A percentile compares a stretch with the other conserved stretches of the same genome.
Conservation (phyloP, 805 yeast species). For the Lipomyces anomalus region DNA sequence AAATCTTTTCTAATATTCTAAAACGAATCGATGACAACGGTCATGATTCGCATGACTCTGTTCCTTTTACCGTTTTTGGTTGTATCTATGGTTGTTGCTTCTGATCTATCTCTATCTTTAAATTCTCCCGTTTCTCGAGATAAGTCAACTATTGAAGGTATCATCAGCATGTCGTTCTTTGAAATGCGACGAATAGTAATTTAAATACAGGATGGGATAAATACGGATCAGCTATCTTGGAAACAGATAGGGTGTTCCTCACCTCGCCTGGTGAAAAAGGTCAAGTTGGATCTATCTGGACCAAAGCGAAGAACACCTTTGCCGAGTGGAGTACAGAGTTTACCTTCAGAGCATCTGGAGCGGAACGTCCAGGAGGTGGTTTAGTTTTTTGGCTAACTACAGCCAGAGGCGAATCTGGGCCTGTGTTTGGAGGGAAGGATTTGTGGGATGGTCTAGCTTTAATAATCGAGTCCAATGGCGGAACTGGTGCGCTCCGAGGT, state of each 20-base stretch:
- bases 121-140: constrained; percentile 17
- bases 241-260: constrained; percentile 23
- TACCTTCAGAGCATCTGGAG: constrained; percentile 30
- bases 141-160: constrained; percentile 12
- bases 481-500: constrained; percentile 33
- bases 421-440: constrained; percentile 36
- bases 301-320: constrained; percentile 26
- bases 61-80: too few species aligned
- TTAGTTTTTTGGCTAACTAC: constrained; percentile 36
- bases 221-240: constrained; percentile 24
- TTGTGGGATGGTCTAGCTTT: constrained; percentile 39
- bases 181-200: background rate
- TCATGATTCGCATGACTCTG: too few species aligned
- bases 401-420: constrained; percentile 29
- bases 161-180: too few species aligned
- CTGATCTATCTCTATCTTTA: constrained; percentile 8
- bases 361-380: constrained; percentile 35
- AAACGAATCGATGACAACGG: too few species aligned
- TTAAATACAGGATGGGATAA: constrained; percentile 23
- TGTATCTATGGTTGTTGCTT: constrained; percentile 6
- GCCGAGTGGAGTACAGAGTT: constrained; percentile 35
- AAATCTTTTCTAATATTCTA: too few species aligned
- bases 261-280: constrained; percentile 25
- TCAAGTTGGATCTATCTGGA: constrained; percentile 35
- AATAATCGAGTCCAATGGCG: constrained; percentile 34